A percentile compares a stretch with the other conserved stretches of the same genome.
Evolutionary conservation across 352 stramenopile genomes (phyloP).

Genomic region (Globisporangium cystogenes): DNA sequence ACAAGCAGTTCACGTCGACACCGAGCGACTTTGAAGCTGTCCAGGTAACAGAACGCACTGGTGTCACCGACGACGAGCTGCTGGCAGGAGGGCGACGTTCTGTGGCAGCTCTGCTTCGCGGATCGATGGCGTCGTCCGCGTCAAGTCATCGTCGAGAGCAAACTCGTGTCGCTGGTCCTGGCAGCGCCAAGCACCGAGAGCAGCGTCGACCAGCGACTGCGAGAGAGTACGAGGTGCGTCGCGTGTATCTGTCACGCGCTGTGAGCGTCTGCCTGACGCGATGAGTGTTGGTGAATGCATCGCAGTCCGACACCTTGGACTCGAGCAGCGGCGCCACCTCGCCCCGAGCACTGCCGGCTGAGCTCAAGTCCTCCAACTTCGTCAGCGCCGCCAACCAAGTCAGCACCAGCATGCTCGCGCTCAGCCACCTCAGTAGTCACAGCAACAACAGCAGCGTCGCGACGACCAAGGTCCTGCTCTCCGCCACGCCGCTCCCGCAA

Average conservation of each 20-base stretch:
- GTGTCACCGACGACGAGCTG: not conserved
- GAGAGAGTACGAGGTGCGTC: not conserved
- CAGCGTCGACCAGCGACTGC: not conserved
- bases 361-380: not conserved
- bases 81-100: not conserved
- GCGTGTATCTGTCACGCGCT: too few species aligned
- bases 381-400: not conserved
- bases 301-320: constrained; percentile 13
- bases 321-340: constrained; percentile 10
- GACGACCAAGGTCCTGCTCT: constrained; percentile 4
- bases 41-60: not conserved
- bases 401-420: not conserved
- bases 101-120: not conserved
- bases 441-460: constrained; percentile 2
- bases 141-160: not conserved
- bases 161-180: too few species aligned
- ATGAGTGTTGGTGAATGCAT: not conserved
- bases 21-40: not conserved
- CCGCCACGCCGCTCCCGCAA: constrained; percentile 10
- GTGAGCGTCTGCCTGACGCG: too few species aligned
- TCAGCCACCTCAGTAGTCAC: constrained; percentile 4
- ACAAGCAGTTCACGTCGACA: not conserved
- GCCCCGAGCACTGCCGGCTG: not conserved
- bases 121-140: not conserved
- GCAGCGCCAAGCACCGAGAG: not conserved